Base-by-base conservation (phyloP, 768 basidiomycete species). In the Podaxis sp. region DNA sequence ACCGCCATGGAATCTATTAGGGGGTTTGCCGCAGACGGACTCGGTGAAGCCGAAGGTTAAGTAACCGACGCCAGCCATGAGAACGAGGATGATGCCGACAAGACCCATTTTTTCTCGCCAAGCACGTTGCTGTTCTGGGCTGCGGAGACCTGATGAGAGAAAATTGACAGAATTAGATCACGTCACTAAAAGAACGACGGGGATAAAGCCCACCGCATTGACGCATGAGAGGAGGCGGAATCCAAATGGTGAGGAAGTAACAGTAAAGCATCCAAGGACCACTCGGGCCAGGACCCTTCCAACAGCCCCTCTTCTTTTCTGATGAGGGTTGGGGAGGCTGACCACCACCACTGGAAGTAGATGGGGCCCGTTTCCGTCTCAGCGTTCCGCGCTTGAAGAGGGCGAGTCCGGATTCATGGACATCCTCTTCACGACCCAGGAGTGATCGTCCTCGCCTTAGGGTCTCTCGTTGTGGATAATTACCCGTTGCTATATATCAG, bases 91-190 rank as follows among this genome's bases (percentile, higher is more conserved):
- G 74, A 98, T 81, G 66, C 82, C 79, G 54, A 99, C 79, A 25
- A 99, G 84, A 7, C 96, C 97, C 75, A 98, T 94, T 79, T 99
- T 99, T 77, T 99, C 97, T 65, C 97, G 83, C 96, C 96, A 99
- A 47, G 97, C 97, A 54, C 94, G 87, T 73, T 97, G 95, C 67
- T 90, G 91, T 66, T 99, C 97, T 0, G 93, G 90, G 29, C 89
- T 96, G 59, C 84, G 83, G 66, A 97, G 90, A 59, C 96, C 94
- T 95, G 63, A 29, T 36, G 36, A 27, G n/a, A 57, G 58, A 43
- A 58, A 63, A 36, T 25, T 47, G 55, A 65, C 15, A 40, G 47
- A 65, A 52, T 43, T 40, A 61, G 47, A 29, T 19, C 49, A 51
- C 13, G 41, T 55, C 29, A 33, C 47, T 17, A 9, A n/a, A 56